Evolutionary conservation across 768 basidiomycete species (phyloP), one percentile per base, ranked within the genome.

Genomic region (Lentinula lateritia): DNA sequence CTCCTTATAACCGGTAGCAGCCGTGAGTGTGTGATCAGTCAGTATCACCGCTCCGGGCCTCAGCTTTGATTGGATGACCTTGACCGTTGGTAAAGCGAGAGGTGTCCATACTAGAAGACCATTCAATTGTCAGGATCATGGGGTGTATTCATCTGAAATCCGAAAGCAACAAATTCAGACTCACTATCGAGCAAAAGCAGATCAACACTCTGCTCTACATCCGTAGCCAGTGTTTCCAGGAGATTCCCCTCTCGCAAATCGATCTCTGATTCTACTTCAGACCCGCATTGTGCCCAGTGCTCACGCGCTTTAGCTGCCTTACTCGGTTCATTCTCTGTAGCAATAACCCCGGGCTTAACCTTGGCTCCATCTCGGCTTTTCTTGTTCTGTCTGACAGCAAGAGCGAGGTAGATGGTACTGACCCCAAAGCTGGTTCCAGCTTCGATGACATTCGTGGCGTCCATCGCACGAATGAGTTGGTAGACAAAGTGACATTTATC

Each of bases 401-500:
- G 43, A 28, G 52, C 36, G 35, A 63, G 46, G 38, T 54, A 63
- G 8, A 63, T 58, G 4, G 52, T 43, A 41, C 59, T 61, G 28
- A 63, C 58, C 9, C 62, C 62, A 53, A 50, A 63, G 15, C 45
- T 50, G 9, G 62, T 63, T 9, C 62, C 62, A 28, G 62, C 62
- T 53, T 56, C 62, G 18, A 63, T 57, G 8, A 63, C 56, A 18
- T 28, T 60, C 16, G 48, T 58, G n/a, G 62, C 62, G 6, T 58
- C 62, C 12, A 39, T 63, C 36, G 62, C 58, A 9, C 62, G 56
- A 8, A 63, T 45, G 38, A 63, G 43, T 38, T 52, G 45, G 42
- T 63, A 63, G 32, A 63, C 39, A 32, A 41, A 50, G 20, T 52
- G 46, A 41, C 58, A 60, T 46, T 63, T 63, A 36, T 63, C 62